Conservation (phyloP, 805 yeast species). For the Saccharomycopsis sp. region DNA sequence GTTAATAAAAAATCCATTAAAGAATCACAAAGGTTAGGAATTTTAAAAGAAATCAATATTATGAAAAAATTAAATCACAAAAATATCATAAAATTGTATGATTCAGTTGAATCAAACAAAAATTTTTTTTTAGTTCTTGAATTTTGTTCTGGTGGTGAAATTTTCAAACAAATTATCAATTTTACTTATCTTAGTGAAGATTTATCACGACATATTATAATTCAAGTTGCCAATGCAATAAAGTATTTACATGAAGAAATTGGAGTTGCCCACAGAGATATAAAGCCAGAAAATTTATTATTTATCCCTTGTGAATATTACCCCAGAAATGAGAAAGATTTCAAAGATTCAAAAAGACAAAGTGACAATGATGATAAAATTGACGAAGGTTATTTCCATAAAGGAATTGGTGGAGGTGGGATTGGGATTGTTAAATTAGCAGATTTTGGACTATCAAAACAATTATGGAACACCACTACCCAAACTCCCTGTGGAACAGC, state of each 20-base stretch:
- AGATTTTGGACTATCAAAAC: conserved; percentile 61
- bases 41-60: conserved; percentile 61
- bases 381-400: conserved; percentile 50
- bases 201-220: conserved; percentile 59
- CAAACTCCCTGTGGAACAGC: conserved; percentile 73
- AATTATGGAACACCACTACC: conserved; percentile 38
- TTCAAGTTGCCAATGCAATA: conserved; percentile 61
- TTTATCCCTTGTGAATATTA: conserved; percentile 44
- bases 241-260: conserved; percentile 62
- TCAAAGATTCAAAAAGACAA: conserved; percentile 24
- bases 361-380: conserved; percentile 50
- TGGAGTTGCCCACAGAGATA: conserved; percentile 69
- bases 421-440: conserved; percentile 57
- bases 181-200: conserved; percentile 69
- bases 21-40: conserved; percentile 41
- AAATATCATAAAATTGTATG: conserved; percentile 47
- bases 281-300: conserved; percentile 70
- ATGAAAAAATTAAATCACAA: conserved; percentile 56
- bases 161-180: conserved; percentile 69
- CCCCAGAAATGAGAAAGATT: conserved; percentile 19
- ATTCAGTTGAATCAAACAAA: conserved; percentile 38
- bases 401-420: conserved; percentile 49
- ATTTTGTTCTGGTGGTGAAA: conserved; percentile 67
- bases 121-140: conserved; percentile 60
- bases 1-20: conserved; percentile 52